phyloP scores from a whole-genome alignment of 176 grass and related monocot genomes.

The Aegilops longissima region DNA sequence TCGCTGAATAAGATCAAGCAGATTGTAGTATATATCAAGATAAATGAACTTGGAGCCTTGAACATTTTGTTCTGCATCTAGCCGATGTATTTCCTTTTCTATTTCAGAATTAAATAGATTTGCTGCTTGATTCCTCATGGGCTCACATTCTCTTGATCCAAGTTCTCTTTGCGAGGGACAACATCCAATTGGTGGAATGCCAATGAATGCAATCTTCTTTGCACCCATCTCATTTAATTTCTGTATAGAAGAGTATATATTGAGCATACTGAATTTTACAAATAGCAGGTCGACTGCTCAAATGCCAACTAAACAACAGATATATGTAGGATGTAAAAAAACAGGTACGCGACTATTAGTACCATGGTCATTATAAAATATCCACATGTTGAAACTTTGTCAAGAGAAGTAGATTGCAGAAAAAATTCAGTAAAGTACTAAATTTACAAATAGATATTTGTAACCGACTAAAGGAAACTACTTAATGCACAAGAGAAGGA shows the following conservation, averaged over 20 bases:
- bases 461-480: background rate
- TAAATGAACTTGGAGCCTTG: conserved; percentile 36
- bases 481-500: background rate
- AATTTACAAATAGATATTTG: background rate
- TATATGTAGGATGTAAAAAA: background rate
- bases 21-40: conserved; percentile 54
- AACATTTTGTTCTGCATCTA: conserved; percentile 25
- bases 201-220: conserved; percentile 49
- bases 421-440: too few relatives aligned
- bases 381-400: background rate
- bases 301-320: background rate
- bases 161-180: conserved; percentile 55
- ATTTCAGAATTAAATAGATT: conserved; percentile 47
- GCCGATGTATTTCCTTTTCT: conserved; percentile 12
- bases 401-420: background rate
- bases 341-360: background rate
- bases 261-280: background rate
- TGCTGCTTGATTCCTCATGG: conserved; percentile 47
- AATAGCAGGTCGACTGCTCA: background rate
- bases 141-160: conserved; percentile 41
- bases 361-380: background rate
- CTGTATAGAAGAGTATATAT: conserved; percentile 11
- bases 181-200: conserved; percentile 66
- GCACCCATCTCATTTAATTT: conserved; percentile 53
- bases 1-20: conserved; percentile 43